Base-by-base conservation (phyloP, 805 yeast species). In the Lachancea waltii region DNA sequence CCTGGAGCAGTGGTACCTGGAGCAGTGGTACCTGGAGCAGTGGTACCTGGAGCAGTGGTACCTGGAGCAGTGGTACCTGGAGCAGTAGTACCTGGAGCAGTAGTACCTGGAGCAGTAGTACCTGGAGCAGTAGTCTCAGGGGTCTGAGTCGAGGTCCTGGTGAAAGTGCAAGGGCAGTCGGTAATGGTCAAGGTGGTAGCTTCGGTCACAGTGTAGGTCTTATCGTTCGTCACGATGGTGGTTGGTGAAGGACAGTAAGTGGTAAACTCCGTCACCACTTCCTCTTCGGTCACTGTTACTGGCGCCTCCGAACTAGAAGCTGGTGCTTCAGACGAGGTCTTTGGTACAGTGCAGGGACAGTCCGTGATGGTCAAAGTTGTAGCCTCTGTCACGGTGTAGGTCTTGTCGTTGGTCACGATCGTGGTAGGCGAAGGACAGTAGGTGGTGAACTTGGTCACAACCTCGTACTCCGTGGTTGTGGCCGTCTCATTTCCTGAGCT, bases 221-320 rank as follows among this genome's bases (percentile, higher is more conserved):
- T 60, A 70, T 71, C 72, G 73, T 78, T 79, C 63, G 77, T 75
- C 48, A 68, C 69, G 42, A 84, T 54, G 44, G 73, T 65, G 53
- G 95, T 85, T 39, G 94, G 65, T 47, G 57, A 68, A 62, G 95
- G 94, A 67, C 94, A 84, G 81, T 79, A 83, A 53, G 94, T 83
- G 67, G 83, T 77, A 74, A 68, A 73, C 57, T 69, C 80, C 55
- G 85, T 77, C 58, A 81, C 85, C 46, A 77, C 79, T 48, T 48
- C 54, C 20, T 49, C 50, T 24, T 44, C 50, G 36, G 58, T 48
- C 41, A 65, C 73, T 36, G 59, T 52, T 53, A 70, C 23, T 15
- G 23, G 23, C 23, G 10, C 26, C 26, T 23, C 26, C 26, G 10
- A 11, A 23, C 13, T 23, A 13, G 26, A 11, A 7, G 26, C 25